phyloP scores from a whole-genome alignment of 2,329 filamentous ascomycete species.

The Diaporthe nobilis region DNA sequence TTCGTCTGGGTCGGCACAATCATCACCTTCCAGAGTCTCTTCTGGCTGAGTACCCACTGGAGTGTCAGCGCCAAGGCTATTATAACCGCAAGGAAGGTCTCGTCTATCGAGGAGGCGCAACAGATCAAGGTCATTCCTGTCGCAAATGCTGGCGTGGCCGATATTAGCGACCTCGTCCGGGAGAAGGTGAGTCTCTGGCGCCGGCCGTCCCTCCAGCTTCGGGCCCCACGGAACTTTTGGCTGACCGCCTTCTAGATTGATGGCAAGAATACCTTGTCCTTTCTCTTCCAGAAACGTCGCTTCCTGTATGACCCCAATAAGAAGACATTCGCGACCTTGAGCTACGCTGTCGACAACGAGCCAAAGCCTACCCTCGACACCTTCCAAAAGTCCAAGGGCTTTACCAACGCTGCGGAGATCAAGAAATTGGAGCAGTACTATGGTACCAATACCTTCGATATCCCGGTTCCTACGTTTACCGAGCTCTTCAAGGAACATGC shows the following conservation, averaged over 20 bases:
- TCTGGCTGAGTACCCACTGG: conserved; percentile 98
- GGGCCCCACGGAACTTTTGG: not conserved
- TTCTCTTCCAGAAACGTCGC: conserved; percentile 97
- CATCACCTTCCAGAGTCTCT: conserved; percentile 86
- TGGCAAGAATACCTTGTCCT: conserved; percentile 84
- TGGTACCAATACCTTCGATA: conserved; percentile 96
- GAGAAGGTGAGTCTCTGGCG: conserved; percentile 70
- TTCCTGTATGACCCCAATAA: conserved; percentile 85
- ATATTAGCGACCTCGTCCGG: conserved; percentile 86
- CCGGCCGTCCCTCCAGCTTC: conserved; percentile 28
- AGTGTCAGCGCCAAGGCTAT: conserved; percentile 87
- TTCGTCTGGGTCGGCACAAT: conserved; percentile 94
- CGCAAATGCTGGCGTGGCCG: conserved; percentile 88
- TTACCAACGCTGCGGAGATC: conserved; percentile 81
- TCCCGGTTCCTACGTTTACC: conserved; percentile 94
- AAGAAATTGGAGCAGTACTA: conserved; percentile 90
- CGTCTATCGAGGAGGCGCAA: conserved; percentile 78
- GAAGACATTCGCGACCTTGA: conserved; percentile 84
- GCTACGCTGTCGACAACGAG: conserved; percentile 86
- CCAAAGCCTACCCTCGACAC: conserved; percentile 83
- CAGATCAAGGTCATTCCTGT: conserved; percentile 94
- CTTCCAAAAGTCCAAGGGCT: conserved; percentile 86
- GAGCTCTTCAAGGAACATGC: conserved; percentile 99
- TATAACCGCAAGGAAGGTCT: conserved; percentile 83
- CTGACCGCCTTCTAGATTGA: conserved; percentile 65